Conservation (phyloP, 441 rosid species). For the Hura crepitans region DNA sequence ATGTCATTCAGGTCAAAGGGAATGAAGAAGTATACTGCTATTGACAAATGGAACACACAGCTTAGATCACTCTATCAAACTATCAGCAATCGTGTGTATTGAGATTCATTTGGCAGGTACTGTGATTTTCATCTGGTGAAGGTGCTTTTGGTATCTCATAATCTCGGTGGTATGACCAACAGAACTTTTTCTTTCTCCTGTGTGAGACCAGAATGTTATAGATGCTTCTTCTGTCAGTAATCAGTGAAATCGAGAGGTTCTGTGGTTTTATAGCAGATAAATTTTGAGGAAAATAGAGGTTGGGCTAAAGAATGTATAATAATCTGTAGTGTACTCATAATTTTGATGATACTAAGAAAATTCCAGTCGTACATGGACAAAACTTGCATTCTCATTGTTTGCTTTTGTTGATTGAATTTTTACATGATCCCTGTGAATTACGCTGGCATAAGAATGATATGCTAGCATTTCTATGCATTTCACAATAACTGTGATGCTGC, state of each 20-base stretch:
- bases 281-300: constrained; percentile 11
- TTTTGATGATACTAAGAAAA: constrained; percentile 13
- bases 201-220: background rate
- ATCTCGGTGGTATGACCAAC: constrained; percentile 8
- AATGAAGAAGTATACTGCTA: constrained; percentile 82
- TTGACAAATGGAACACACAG: constrained; percentile 95
- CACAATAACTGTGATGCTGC: no score
- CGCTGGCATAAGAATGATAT: background rate
- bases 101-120: constrained; percentile 18
- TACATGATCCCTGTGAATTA: background rate
- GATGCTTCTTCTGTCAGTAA: constrained; percentile 7
- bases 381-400: background rate
- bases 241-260: background rate
- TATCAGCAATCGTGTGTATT: constrained; percentile 67
- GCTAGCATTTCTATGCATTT: no score
- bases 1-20: constrained; percentile 67
- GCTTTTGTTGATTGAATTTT: background rate
- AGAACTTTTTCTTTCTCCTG: background rate
- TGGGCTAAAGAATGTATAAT: constrained; percentile 16
- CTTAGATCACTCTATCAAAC: constrained; percentile 67
- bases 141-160: background rate
- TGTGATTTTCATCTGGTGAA: background rate
- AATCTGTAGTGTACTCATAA: constrained; percentile 5
- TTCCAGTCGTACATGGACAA: background rate
- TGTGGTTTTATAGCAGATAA: background rate